Evolutionary conservation across 78 protist genomes (phyloP).

Genomic region (Cavenderia fasciculata): DNA sequence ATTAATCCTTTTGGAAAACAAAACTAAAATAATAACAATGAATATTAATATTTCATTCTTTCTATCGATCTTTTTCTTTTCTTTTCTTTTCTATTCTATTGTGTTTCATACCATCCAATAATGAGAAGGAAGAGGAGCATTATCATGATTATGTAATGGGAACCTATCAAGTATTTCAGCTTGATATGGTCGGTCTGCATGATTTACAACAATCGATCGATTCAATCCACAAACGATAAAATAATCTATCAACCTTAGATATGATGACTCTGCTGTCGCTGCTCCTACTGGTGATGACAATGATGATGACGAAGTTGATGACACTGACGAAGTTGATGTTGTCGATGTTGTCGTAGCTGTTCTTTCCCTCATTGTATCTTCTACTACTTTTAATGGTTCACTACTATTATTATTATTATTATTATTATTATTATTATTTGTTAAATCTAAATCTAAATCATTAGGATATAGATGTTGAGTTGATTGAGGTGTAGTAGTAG

Average conservation of each 20-base stretch:
- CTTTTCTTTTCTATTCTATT: not conserved
- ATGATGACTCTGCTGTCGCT: not conserved
- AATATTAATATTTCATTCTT: not conserved
- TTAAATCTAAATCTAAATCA: too few species aligned
- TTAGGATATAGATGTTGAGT: too few species aligned
- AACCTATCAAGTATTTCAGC: constrained; percentile 52
- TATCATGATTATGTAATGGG: constrained; percentile 18
- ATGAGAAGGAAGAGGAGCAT: constrained; percentile 51
- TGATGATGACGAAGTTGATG: not conserved
- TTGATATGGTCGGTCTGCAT: constrained; percentile 40
- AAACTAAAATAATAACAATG: not conserved
- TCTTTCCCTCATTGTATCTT: too few species aligned
- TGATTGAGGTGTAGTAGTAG: too few species aligned
- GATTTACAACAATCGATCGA: constrained; percentile 43
- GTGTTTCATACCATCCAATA: constrained; percentile 50
- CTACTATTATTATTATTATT: too few species aligned
- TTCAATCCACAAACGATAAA: constrained; percentile 64
- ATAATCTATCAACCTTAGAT: constrained; percentile 50
- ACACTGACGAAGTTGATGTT: not conserved
- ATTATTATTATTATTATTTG: too few species aligned
- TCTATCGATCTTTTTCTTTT: not conserved
- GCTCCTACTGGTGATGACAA: not conserved
- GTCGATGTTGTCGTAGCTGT: not conserved
- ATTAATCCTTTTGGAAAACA: constrained; percentile 74
- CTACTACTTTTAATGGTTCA: too few species aligned